Conservation (phyloP, 2,329 filamentous ascomycete species). For the Penicillium sp. region DNA sequence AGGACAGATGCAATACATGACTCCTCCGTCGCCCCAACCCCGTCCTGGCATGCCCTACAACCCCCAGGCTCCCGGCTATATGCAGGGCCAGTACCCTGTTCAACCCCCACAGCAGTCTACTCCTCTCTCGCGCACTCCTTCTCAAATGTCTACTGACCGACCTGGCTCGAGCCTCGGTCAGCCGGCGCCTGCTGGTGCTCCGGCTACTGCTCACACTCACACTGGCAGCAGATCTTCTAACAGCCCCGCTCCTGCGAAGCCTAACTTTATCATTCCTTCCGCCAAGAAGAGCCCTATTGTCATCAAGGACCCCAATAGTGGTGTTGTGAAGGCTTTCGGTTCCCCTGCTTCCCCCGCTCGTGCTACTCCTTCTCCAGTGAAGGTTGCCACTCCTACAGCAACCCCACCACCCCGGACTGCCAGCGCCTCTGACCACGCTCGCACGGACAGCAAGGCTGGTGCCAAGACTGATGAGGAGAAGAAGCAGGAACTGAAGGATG, state of each 20-base stretch:
- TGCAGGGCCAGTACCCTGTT: slow-evolving; percentile 54
- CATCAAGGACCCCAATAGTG: slow-evolving; percentile 82
- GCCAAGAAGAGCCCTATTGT: slow-evolving; percentile 72
- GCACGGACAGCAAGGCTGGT: slow-evolving; percentile 65
- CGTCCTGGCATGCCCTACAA: slow-evolving; percentile 52
- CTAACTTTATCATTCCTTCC: slow-evolving; percentile 63
- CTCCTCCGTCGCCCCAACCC: slow-evolving; percentile 48
- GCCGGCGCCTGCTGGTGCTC: slow-evolving; percentile 51
- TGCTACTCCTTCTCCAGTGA: slow-evolving; percentile 59
- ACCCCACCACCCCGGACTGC: slow-evolving; percentile 77
- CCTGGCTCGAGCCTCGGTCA: slow-evolving; percentile 62
- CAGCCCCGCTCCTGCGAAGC: slow-evolving; percentile 60
- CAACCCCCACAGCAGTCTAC: slow-evolving; percentile 58
- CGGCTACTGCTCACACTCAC: slow-evolving; percentile 48
- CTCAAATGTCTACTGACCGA: slow-evolving; percentile 72
- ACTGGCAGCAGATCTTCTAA: slow-evolving; percentile 57
- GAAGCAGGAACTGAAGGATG: slow-evolving; percentile 69
- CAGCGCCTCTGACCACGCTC: slow-evolving; percentile 66
- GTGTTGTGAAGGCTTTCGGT: slow-evolving; percentile 69
- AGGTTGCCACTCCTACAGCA: slow-evolving; percentile 67
- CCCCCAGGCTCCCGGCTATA: slow-evolving; percentile 46
- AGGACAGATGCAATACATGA: slow-evolving; percentile 41
- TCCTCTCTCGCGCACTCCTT: slow-evolving; percentile 78
- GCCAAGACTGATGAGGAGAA: slow-evolving; percentile 78
- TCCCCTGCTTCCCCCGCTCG: slow-evolving; percentile 63